Conservation (phyloP, 2,329 filamentous ascomycete species). For the Sclerotiophoma versabilis region DNA sequence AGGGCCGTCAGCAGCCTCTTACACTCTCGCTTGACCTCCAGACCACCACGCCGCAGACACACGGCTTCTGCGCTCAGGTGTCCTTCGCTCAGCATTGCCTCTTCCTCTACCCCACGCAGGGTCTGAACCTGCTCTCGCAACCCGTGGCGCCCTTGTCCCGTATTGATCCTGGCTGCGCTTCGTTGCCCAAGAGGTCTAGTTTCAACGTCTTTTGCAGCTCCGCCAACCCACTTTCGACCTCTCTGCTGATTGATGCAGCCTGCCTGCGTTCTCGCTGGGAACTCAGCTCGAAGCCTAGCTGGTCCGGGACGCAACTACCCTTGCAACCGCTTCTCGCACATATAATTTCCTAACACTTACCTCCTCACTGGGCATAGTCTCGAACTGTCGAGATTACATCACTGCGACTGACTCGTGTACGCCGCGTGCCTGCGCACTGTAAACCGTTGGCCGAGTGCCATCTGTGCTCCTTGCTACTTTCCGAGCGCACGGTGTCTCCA, state of each 20-base stretch:
- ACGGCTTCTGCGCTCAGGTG: background rate
- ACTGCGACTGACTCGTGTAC: constrained; percentile 17
- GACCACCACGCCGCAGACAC: constrained; percentile 12
- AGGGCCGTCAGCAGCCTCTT: constrained; percentile 8
- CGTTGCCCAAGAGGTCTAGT: constrained; percentile 15
- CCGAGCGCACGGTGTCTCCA: constrained; percentile 25
- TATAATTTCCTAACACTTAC: constrained; percentile 6
- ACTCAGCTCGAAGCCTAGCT: background rate
- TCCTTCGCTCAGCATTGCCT: constrained; percentile 17
- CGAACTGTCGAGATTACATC: constrained; percentile 14
- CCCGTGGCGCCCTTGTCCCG: constrained; percentile 22
- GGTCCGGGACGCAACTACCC: background rate
- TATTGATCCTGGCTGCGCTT: constrained; percentile 10
- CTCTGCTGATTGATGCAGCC: constrained; percentile 13
- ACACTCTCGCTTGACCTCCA: constrained; percentile 6
- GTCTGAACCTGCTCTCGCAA: constrained; percentile 17
- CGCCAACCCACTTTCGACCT: constrained; percentile 11
- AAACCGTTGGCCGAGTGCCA: constrained; percentile 21
- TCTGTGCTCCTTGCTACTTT: constrained; percentile 28
- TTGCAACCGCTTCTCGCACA: constrained; percentile 7
- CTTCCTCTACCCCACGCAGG: constrained; percentile 13
- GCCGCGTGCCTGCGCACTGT: constrained; percentile 16
- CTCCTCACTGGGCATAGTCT: background rate
- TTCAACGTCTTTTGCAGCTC: constrained; percentile 15
- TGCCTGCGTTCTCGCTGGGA: background rate